Conservation (phyloP, 345 rosid species). For the Melaleuca alternifolia region DNA sequence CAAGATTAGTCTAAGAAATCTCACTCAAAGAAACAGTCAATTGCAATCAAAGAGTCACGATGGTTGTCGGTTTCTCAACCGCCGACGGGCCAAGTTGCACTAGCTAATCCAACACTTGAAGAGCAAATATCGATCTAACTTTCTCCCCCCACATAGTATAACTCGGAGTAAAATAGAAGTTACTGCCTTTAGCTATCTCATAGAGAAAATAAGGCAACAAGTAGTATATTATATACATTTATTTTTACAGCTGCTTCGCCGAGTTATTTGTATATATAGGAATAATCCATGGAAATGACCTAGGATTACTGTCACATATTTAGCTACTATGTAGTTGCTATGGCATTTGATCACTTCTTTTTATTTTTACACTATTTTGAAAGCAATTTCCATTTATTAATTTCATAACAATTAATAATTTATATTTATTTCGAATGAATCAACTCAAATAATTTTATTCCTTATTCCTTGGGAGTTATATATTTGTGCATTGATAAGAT, state of each 20-base stretch:
- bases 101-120: not conserved
- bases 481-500: too few relatives aligned
- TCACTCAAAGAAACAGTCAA: not conserved
- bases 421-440: too few relatives aligned
- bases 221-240: not conserved
- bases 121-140: not conserved
- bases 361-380: too few relatives aligned
- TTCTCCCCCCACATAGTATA: not conserved
- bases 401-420: too few relatives aligned
- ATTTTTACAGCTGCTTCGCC: not conserved
- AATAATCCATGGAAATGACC: not conserved
- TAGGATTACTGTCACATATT: too few relatives aligned
- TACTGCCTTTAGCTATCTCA: not conserved
- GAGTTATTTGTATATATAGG: not conserved
- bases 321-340: too few relatives aligned
- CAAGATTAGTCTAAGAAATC: not conserved
- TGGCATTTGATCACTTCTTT: too few relatives aligned
- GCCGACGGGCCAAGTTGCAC: not conserved
- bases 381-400: too few relatives aligned
- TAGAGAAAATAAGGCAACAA: not conserved
- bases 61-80: not conserved
- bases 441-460: too few relatives aligned
- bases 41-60: not conserved
- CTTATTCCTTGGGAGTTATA: too few relatives aligned
- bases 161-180: not conserved